Evolutionary conservation across 2,329 filamentous ascomycete species (phyloP).

Genomic region (Aspergillus sp.): DNA sequence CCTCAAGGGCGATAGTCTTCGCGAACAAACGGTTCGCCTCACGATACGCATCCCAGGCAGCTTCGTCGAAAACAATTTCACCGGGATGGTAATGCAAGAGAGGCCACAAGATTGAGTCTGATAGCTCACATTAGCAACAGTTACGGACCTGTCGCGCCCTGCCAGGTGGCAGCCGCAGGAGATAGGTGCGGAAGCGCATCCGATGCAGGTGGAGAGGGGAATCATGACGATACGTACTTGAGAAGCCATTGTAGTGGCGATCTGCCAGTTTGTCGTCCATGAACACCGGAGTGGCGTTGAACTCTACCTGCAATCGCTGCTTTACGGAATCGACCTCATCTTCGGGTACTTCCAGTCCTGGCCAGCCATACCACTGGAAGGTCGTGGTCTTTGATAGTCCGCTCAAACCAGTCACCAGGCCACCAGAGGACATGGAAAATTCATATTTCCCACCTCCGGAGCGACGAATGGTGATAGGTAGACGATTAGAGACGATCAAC

Average conservation of each 20-base stretch:
- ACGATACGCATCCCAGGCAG: conserved; percentile 87
- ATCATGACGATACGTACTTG: conserved; percentile 67
- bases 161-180: conserved; percentile 8
- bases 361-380: conserved; percentile 99
- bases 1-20: conserved; percentile 79
- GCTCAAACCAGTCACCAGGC: conserved; percentile 91
- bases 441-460: conserved; percentile 87
- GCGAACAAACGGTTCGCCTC: conserved; percentile 93
- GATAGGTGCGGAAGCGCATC: conserved; percentile 7
- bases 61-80: conserved; percentile 97
- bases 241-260: conserved; percentile 96
- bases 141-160: conserved; percentile 6
- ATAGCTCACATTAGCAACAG: conserved; percentile 14
- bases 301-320: conserved; percentile 78
- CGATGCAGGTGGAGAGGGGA: background rate
- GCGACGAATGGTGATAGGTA: conserved; percentile 95
- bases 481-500: conserved; percentile 86
- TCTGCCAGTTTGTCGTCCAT: conserved; percentile 92
- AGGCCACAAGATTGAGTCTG: conserved; percentile 96
- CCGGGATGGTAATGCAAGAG: conserved; percentile 98
- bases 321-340: conserved; percentile 74
- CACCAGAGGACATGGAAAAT: conserved; percentile 96
- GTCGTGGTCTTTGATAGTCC: conserved; percentile 88
- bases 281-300: conserved; percentile 88
- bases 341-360: conserved; percentile 86